Evolutionary conservation across 2,329 filamentous ascomycete genomes (phyloP).

Genomic region (Hymenoscyphus fructigenus): DNA sequence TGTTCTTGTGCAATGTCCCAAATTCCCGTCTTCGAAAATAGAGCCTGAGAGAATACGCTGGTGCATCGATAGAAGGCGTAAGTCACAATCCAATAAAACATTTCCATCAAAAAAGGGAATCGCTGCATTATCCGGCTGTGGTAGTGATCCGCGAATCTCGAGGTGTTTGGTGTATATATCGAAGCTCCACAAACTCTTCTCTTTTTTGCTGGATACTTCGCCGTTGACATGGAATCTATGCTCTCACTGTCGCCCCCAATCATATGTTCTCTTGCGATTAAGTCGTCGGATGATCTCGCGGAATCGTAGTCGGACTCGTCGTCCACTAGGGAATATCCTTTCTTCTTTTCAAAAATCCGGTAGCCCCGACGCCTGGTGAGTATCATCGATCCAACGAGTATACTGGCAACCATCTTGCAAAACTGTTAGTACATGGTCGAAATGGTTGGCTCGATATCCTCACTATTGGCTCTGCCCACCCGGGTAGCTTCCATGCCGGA

Average conservation of each 20-base stretch:
- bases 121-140: constrained; percentile 65
- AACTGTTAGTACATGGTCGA: constrained; percentile 16
- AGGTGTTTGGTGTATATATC: constrained; percentile 57
- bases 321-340: constrained; percentile 26
- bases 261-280: constrained; percentile 32
- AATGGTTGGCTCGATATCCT: constrained; percentile 5
- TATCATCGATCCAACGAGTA: constrained; percentile 35
- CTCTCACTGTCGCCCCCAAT: constrained; percentile 22
- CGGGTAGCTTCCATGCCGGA: constrained; percentile 35
- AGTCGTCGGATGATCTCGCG: constrained; percentile 34
- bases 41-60: constrained; percentile 31
- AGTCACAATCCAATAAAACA: constrained; percentile 66
- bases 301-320: constrained; percentile 28
- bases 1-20: constrained; percentile 57
- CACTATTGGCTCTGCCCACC: constrained; percentile 37
- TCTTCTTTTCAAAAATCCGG: constrained; percentile 26
- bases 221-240: constrained; percentile 27
- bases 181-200: constrained; percentile 50
- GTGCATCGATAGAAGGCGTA: constrained; percentile 36
- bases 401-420: constrained; percentile 36
- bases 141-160: constrained; percentile 57
- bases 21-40: constrained; percentile 43
- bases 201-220: constrained; percentile 46
- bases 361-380: constrained; percentile 32
- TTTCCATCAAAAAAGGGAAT: constrained; percentile 64